Percentiles rank a stretch among this genome's conserved stretches.
phyloP scores from a whole-genome alignment of 2,329 filamentous ascomycete genomes.

The Alternaria novae-zelandiae region DNA sequence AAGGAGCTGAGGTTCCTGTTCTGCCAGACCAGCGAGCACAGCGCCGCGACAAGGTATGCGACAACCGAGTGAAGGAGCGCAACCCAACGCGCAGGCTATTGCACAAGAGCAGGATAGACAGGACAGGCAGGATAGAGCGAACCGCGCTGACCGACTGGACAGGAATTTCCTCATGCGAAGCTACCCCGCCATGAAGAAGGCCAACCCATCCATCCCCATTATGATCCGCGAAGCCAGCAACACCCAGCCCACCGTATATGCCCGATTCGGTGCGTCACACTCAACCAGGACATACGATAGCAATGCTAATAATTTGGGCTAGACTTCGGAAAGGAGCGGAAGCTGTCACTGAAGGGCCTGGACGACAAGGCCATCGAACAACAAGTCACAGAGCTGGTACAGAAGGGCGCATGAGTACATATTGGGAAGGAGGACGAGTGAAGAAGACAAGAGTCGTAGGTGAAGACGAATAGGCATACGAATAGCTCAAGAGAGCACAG shows the following conservation, averaged over 20 bases:
- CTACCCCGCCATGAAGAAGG: constrained; percentile 99
- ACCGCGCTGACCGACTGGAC: constrained; percentile 3
- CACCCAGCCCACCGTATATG: constrained; percentile 84
- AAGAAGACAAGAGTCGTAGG: neutral
- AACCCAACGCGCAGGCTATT: neutral
- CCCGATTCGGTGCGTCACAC: constrained; percentile 78
- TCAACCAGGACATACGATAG: neutral
- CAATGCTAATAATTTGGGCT: neutral
- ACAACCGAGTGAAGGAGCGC: constrained; percentile 1
- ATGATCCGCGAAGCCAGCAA: constrained; percentile 90
- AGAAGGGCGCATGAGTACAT: constrained; percentile 35
- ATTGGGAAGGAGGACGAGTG: neutral
- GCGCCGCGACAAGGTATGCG: constrained; percentile 81
- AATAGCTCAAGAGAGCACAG: neutral
- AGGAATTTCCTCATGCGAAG: constrained; percentile 89
- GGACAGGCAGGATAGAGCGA: neutral
- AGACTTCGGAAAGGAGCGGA: constrained; percentile 74
- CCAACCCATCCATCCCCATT: constrained; percentile 93
- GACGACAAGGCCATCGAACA: constrained; percentile 75
- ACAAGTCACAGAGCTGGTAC: constrained; percentile 68
- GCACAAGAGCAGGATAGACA: neutral
- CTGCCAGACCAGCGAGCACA: constrained; percentile 92
- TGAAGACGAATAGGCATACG: neutral
- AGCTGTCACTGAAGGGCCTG: constrained; percentile 68
- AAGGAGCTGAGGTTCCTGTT: constrained; percentile 98